Evolutionary conservation across 1,139 yeast species (phyloP).

Genomic region (Nakaseomyces glabratus): DNA sequence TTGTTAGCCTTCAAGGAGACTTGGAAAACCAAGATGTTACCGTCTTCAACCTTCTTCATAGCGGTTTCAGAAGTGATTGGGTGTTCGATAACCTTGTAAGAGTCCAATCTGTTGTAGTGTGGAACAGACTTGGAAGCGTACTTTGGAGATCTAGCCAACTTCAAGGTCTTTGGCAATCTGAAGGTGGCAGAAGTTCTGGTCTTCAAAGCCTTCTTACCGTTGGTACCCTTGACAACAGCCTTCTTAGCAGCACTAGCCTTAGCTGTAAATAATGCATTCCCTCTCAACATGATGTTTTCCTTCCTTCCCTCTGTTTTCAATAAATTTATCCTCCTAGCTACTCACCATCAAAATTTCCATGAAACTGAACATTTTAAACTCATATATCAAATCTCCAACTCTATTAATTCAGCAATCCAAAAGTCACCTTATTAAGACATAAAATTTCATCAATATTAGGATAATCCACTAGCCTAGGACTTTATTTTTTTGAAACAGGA

Average conservation of each 20-base stretch:
- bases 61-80: conserved; percentile 99
- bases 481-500: too few relatives aligned
- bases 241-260: conserved; percentile 98
- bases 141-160: conserved; percentile 88
- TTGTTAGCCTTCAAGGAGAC: conserved; percentile 96
- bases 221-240: conserved; percentile 97
- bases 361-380: too few relatives aligned
- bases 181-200: conserved; percentile 93
- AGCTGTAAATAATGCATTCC: conserved; percentile 21
- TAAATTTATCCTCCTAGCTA: too few relatives aligned
- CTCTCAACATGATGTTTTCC: neutral
- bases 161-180: conserved; percentile 97
- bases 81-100: conserved; percentile 87
- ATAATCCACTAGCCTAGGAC: too few relatives aligned
- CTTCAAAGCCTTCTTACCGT: conserved; percentile 83
- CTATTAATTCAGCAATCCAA: too few relatives aligned
- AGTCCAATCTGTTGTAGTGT: conserved; percentile 94
- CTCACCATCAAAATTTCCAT: too few relatives aligned
- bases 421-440: too few relatives aligned
- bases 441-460: too few relatives aligned
- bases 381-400: too few relatives aligned
- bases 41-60: conserved; percentile 98
- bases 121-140: conserved; percentile 95
- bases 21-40: conserved; percentile 98
- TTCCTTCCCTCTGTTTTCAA: too few relatives aligned